These are phyloP conservation scores for Hortiboletus campestris DNA, from an alignment of 768 basidiomycete genomes.

Conservation along the genomic window DNA sequence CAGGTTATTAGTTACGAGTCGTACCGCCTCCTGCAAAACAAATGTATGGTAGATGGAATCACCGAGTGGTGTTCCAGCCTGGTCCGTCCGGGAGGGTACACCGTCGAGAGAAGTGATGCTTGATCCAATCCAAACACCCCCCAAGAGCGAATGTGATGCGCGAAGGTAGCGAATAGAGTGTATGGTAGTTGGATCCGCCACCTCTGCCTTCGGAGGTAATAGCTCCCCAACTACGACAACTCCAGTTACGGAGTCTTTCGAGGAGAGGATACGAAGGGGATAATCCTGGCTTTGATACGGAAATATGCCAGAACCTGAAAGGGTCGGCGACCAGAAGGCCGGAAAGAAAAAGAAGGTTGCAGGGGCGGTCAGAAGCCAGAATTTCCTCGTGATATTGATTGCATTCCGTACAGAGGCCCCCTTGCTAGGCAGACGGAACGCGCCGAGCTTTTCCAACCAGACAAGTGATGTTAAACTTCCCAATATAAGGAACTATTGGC, in stretches of 20 bases:
- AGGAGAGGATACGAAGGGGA: conserved; percentile 65
- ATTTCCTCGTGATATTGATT: not conserved
- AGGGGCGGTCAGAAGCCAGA: conserved; percentile 20
- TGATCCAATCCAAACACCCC: conserved; percentile 76
- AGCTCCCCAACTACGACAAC: conserved; percentile 80
- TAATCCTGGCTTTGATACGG: conserved; percentile 52
- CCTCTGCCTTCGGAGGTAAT: conserved; percentile 36
- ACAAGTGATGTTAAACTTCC: conserved; percentile 16
- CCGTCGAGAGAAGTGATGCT: conserved; percentile 44
- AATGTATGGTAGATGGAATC: conserved; percentile 86
- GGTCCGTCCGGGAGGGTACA: conserved; percentile 45
- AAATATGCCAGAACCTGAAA: conserved; percentile 50
- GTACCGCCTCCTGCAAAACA: conserved; percentile 80
- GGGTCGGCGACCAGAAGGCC: conserved; percentile 51
- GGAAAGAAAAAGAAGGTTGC: conserved; percentile 39
- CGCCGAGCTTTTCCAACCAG: conserved; percentile 9
- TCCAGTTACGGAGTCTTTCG: conserved; percentile 73
- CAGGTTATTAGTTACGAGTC: conserved; percentile 58
- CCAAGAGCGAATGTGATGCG: conserved; percentile 62
- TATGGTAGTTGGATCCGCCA: conserved; percentile 30
- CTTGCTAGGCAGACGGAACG: not conserved
- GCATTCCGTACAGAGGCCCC: not conserved
- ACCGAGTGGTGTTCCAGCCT: conserved; percentile 53
- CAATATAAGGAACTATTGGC: conserved; percentile 23
- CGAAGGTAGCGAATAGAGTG: conserved; percentile 61